Conservation (phyloP, 371 early-diverging fungal genomes). For the Nematocida sp. region DNA sequence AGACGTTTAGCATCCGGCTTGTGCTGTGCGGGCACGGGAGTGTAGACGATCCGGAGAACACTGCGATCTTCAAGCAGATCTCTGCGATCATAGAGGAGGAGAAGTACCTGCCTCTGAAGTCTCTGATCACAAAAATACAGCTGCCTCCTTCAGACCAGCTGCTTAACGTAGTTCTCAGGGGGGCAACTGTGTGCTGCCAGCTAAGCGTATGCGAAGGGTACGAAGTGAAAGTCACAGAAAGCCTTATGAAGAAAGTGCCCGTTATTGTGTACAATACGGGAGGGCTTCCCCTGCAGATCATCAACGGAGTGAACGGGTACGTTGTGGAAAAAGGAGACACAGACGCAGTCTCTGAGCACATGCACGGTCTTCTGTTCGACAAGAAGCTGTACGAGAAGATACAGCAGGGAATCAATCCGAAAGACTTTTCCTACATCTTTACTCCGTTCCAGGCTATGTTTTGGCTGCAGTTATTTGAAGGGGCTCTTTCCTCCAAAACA, state of each 20-base stretch:
- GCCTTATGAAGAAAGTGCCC: slow-evolving; percentile 69
- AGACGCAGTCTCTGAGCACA: slow-evolving; percentile 67
- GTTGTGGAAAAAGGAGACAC: slow-evolving; percentile 69
- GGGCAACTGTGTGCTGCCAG: slow-evolving; percentile 71
- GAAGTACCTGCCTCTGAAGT: slow-evolving; percentile 40
- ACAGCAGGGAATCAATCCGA: slow-evolving; percentile 19
- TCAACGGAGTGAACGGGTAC: slow-evolving; percentile 68
- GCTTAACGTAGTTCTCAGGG: slow-evolving; percentile 69
- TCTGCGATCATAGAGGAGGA: slow-evolving; percentile 66
- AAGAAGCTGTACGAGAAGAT: slow-evolving; percentile 22
- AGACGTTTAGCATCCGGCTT: slow-evolving; percentile 68
- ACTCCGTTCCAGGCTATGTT: slow-evolving; percentile 55
- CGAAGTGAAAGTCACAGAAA: slow-evolving; percentile 80
- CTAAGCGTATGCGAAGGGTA: slow-evolving; percentile 76
- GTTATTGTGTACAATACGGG: slow-evolving; percentile 70
- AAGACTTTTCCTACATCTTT: slow-evolving; percentile 34
- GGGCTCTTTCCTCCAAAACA: neutral
- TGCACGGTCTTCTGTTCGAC: slow-evolving; percentile 66
- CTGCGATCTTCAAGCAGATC: slow-evolving; percentile 65
- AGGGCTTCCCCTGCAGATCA: slow-evolving; percentile 75
- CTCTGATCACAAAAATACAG: slow-evolving; percentile 64
- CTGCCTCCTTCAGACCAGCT: slow-evolving; percentile 74
- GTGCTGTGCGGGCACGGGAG: slow-evolving; percentile 75
- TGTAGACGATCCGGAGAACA: slow-evolving; percentile 72
- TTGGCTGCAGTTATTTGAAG: slow-evolving; percentile 45